These are phyloP conservation scores for Blastomyces silverae DNA, from an alignment of 2,329 filamentous ascomycete species.

Conservation along the genomic window DNA sequence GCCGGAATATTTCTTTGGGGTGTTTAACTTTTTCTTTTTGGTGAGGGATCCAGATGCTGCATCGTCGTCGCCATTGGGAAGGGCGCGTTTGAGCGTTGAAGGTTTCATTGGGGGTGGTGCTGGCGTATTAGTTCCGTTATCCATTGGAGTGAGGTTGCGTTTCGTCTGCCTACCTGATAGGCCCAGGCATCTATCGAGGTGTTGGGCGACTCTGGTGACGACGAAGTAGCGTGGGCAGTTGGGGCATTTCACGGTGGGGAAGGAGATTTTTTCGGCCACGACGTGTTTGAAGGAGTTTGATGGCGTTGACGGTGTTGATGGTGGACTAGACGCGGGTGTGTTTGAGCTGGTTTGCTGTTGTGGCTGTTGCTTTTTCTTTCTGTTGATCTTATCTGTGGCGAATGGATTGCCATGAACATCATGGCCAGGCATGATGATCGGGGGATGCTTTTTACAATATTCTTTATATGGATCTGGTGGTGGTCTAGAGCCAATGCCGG, in stretches of 20 bases:
- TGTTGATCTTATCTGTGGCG: conserved; percentile 41
- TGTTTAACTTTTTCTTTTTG: conserved; percentile 46
- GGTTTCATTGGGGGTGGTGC: conserved; percentile 22
- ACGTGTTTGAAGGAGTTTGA: conserved; percentile 29
- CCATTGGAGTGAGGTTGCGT: conserved; percentile 39
- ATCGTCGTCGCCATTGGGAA: conserved; percentile 40
- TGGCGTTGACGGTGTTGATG: conserved; percentile 27
- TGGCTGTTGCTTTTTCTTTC: conserved; percentile 40
- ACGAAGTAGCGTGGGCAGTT: conserved; percentile 56
- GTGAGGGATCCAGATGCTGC: conserved; percentile 32
- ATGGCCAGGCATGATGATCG: conserved; percentile 52
- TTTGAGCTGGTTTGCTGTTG: conserved; percentile 25
- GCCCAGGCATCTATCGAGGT: conserved; percentile 56
- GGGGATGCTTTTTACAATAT: conserved; percentile 56
- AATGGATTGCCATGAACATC: conserved; percentile 55
- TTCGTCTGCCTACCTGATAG: conserved; percentile 49
- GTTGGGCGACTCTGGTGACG: conserved; percentile 55
- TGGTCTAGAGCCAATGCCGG: conserved; percentile 45
- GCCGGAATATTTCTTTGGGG: conserved; percentile 23
- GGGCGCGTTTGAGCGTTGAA: conserved; percentile 33
- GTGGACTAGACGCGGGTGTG: conserved; percentile 33
- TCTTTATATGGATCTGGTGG: conserved; percentile 46
- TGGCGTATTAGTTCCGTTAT: conserved; percentile 33
- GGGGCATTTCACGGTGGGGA: conserved; percentile 48
- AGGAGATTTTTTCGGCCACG: conserved; percentile 29